Conservation (phyloP, 2,329 filamentous ascomycete genomes). For the Fusarium luffae region DNA sequence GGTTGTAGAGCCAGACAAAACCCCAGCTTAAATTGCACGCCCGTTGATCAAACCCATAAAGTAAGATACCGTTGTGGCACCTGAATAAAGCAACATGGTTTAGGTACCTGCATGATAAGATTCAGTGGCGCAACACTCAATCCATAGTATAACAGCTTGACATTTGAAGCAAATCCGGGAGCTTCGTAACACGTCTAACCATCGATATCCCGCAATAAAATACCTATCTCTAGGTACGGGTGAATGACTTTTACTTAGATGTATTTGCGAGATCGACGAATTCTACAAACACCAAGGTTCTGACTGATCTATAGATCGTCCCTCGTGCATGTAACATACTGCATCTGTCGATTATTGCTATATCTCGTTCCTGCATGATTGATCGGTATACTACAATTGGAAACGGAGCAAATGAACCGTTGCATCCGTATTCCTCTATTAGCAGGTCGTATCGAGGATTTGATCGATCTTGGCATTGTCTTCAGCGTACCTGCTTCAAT, state of each 20-base stretch:
- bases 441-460: background rate
- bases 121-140: background rate
- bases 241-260: background rate
- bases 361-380: background rate
- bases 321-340: background rate
- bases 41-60: background rate
- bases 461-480: background rate
- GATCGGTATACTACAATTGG: background rate
- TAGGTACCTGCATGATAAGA: slow-evolving; percentile 24
- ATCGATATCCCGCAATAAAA: background rate
- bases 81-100: background rate
- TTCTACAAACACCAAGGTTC: background rate
- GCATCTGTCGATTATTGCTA: background rate
- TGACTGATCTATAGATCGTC: background rate
- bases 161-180: background rate
- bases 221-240: background rate
- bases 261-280: background rate
- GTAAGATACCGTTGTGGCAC: background rate
- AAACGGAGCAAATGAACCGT: background rate
- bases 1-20: background rate
- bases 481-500: background rate
- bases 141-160: too few relatives aligned
- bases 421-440: background rate
- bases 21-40: background rate
- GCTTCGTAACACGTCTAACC: background rate